phyloP scores from a whole-genome alignment of 2,329 filamentous ascomycete genomes.

The Neonectria sp. region DNA sequence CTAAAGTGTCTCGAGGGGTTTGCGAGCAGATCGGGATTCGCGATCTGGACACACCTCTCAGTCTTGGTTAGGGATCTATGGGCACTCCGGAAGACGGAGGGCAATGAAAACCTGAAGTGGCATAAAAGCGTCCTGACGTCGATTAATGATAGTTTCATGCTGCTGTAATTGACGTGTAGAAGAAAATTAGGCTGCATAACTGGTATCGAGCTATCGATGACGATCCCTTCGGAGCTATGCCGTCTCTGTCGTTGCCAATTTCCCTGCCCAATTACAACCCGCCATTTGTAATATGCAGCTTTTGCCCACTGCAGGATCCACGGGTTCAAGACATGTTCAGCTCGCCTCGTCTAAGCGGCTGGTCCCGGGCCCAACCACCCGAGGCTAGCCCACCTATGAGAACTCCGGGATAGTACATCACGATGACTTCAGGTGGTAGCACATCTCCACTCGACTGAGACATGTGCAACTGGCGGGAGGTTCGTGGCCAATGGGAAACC shows the following conservation, averaged over 20 bases:
- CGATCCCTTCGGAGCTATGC: conserved; percentile 24
- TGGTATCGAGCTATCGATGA: conserved; percentile 1
- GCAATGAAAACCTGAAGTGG: conserved; percentile 41
- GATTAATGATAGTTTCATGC: conserved; percentile 44
- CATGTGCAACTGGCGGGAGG: conserved; percentile 16
- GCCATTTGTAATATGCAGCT: conserved; percentile 25
- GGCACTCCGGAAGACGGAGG: conserved; percentile 33
- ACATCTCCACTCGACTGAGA: conserved; percentile 24
- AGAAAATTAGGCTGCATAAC: background rate
- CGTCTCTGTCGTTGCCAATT: conserved; percentile 5
- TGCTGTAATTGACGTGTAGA: conserved; percentile 27
- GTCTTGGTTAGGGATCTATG: conserved; percentile 40
- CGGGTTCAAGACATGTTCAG: conserved; percentile 6
- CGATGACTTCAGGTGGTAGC: conserved; percentile 19
- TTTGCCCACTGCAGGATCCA: conserved; percentile 19
- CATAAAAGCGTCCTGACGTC: conserved; percentile 39
- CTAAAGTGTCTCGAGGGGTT: conserved; percentile 36
- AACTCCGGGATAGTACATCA: conserved; percentile 12
- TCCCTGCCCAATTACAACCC: conserved; percentile 21
- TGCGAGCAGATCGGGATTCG: conserved; percentile 37
- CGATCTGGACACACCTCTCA: conserved; percentile 41
- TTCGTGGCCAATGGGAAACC: conserved; percentile 13
- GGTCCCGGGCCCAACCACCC: conserved; percentile 21
- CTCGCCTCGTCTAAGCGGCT: conserved; percentile 21
- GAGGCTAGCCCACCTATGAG: conserved; percentile 12